Evolutionary conservation across 208 protist species (phyloP).

Genomic region (Lotmaria passim): DNA sequence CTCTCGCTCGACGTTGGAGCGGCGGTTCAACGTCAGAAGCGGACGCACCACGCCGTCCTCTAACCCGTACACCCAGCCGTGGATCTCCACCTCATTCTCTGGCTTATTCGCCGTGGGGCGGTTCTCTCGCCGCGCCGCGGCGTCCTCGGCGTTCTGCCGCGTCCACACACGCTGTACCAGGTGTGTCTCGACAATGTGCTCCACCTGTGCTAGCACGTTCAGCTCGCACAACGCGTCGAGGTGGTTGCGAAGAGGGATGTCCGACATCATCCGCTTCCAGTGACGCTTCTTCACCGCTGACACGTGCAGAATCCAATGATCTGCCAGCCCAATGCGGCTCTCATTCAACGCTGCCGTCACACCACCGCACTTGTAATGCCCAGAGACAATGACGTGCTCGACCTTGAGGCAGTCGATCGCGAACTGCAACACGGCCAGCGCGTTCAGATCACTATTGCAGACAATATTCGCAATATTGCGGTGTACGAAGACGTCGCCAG

Average conservation of each 20-base stretch:
- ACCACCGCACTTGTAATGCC: conserved; percentile 95
- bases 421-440: conserved; percentile 92
- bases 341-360: conserved; percentile 77
- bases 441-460: conserved; percentile 91
- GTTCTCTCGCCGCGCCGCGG: conserved; percentile 34
- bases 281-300: conserved; percentile 67
- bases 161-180: conserved; percentile 61
- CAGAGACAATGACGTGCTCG: conserved; percentile 94
- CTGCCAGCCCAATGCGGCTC: conserved; percentile 63
- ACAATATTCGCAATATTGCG: conserved; percentile 96
- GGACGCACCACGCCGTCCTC: conserved; percentile 66
- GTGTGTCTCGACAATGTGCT: conserved; percentile 69
- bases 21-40: conserved; percentile 66
- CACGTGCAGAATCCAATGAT: conserved; percentile 86
- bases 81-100: conserved; percentile 63
- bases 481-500: conserved; percentile 94
- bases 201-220: conserved; percentile 75
- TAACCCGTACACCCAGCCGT: conserved; percentile 82
- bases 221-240: conserved; percentile 75
- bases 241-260: conserved; percentile 52
- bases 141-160: conserved; percentile 56
- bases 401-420: conserved; percentile 93
- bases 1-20: conserved; percentile 47
- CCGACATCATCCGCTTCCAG: conserved; percentile 58
- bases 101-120: conserved; percentile 29